Evolutionary conservation across 148 eudicot species (phyloP), one percentile per base, ranked within the genome.

Genomic region (Camellia lanceoleosa): DNA sequence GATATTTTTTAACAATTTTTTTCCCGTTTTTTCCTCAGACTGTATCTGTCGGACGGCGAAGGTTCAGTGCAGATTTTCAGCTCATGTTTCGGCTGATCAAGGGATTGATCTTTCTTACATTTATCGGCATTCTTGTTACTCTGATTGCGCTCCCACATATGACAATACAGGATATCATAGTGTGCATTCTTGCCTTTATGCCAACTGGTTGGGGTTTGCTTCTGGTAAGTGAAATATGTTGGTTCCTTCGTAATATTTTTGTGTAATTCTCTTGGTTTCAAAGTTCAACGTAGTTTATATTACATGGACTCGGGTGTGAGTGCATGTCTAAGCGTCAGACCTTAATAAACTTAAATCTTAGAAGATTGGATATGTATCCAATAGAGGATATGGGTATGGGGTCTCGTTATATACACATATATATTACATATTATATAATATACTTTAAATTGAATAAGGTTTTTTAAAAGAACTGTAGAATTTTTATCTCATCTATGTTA

Each of bases 141-240:
- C 87, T 95, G 72, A 85, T 95, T 69, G 88, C 84, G 8, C 86
- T 90, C 16, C 87, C 94, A 43, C 91, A 89, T 51, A 89, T 95
- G 92, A 88, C 91, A 3, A 55, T 89, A 23, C 79, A 83, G 82
- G 99, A 95, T 83, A 88, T 95, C 74, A 52, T 95, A 1, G 97
- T 93, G 5, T 92, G 99, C 88, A 81, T 95, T 77, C 93, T 95
- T 65, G 99, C 97, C 73, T 95, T 95, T 89, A 87, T 95, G 94
- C 99, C 99, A 9, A 95, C 99, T 76, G 99, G 99, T 73, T 95
- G 99, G 91, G 91, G 89, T 59, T 75, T 89, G 63, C 85, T 89
- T 58, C 85, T 83, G 91, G 91, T 89, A 0, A 38, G 76, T 56
- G 63, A 56, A 71, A 30, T 56, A 15, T 38, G 14, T 3, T 13